These are phyloP conservation scores for Ceratocystis smalleyi DNA, from an alignment of 2,329 filamentous ascomycete species.

Conservation along the genomic window DNA sequence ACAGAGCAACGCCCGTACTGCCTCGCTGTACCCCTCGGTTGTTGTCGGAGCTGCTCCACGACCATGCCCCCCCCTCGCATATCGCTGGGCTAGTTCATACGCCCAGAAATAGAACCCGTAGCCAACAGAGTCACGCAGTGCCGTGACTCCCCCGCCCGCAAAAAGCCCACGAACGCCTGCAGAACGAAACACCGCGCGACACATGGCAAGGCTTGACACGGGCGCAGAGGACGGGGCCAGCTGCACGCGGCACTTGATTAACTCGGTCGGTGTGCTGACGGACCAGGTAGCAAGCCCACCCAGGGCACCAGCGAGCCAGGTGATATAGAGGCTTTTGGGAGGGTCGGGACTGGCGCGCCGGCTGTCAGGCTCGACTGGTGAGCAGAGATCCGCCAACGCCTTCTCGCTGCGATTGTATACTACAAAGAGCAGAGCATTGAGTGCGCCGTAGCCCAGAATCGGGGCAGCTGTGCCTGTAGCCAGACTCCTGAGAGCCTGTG, in stretches of 20 bases:
- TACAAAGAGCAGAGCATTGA: conserved; percentile 81
- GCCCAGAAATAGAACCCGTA: conserved; percentile 97
- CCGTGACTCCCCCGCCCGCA: conserved; percentile 66
- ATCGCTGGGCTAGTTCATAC: conserved; percentile 46
- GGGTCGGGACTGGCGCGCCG: conserved; percentile 23
- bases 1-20: conserved; percentile 57
- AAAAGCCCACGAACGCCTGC: conserved; percentile 58
- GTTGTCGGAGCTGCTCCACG: conserved; percentile 14
- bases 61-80: conserved; percentile 12
- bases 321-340: conserved; percentile 39
- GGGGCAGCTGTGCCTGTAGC: conserved; percentile 64
- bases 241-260: conserved; percentile 81
- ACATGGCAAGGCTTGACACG: conserved; percentile 38
- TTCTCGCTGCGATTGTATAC: conserved; percentile 75
- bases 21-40: conserved; percentile 25
- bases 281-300: conserved; percentile 76
- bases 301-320: conserved; percentile 64
- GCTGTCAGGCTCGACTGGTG: neutral
- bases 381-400: conserved; percentile 33
- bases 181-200: conserved; percentile 41
- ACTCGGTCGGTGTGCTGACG: conserved; percentile 74
- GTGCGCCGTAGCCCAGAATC: conserved; percentile 73
- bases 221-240: conserved; percentile 26
- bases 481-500: conserved; percentile 23
- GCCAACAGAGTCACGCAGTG: conserved; percentile 70